Evolutionary conservation across 768 basidiomycete species (phyloP).

Genomic region (Ephemerocybe angulata): DNA sequence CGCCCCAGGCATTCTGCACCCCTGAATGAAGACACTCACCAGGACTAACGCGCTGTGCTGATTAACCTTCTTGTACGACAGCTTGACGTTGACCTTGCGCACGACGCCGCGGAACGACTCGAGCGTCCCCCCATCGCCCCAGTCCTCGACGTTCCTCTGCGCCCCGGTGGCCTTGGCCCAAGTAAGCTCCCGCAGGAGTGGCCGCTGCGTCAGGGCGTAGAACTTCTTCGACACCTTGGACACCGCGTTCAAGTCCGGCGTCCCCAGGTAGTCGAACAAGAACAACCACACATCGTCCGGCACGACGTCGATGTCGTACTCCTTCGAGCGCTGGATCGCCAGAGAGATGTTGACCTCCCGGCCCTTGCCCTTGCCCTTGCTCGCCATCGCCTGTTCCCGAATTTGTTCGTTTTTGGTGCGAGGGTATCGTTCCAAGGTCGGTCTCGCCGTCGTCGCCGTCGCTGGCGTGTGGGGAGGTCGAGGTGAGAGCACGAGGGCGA

Average conservation of each 20-base stretch:
- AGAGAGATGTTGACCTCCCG: slow-evolving; percentile 11
- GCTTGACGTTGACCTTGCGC: slow-evolving; percentile 17
- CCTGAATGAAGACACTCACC: no score
- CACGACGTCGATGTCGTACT: slow-evolving; percentile 15
- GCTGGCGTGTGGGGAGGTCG: background rate
- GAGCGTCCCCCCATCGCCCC: slow-evolving; percentile 11
- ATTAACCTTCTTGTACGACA: slow-evolving; percentile 20
- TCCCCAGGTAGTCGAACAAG: slow-evolving; percentile 23
- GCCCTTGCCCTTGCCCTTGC: slow-evolving; percentile 10
- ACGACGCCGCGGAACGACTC: slow-evolving; percentile 7
- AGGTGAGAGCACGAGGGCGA: background rate
- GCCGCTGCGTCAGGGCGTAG: slow-evolving; percentile 21
- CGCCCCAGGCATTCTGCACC: no score
- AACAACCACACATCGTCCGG: slow-evolving; percentile 31
- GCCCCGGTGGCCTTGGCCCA: slow-evolving; percentile 21
- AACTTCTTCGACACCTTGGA: slow-evolving; percentile 23
- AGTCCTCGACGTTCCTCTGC: slow-evolving; percentile 20
- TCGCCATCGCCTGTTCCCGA: background rate
- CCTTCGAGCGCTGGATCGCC: slow-evolving; percentile 3
- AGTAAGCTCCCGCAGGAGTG: slow-evolving; percentile 21
- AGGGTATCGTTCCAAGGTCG: background rate
- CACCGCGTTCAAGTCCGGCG: slow-evolving; percentile 18
- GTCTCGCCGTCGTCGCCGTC: background rate
- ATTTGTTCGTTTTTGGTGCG: background rate
- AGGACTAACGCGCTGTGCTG: slow-evolving; percentile 6